A percentile compares a stretch with the other conserved stretches of the same genome.
phyloP scores from a whole-genome alignment of 805 yeast species.

The Wickerhamiella kazuoi region DNA sequence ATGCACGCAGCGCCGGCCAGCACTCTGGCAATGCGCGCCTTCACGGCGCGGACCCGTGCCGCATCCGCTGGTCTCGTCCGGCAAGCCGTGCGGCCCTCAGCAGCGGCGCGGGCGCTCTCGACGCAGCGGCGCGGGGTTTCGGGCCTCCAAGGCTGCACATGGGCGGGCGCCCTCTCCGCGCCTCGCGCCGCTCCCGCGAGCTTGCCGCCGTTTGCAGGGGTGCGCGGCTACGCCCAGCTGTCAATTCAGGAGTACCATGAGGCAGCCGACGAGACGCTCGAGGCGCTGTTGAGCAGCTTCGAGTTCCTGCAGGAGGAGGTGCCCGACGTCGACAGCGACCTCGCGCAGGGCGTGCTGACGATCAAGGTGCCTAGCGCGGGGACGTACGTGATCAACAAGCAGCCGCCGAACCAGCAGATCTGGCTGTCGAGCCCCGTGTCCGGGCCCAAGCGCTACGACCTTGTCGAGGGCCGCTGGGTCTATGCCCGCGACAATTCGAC shows the following conservation, averaged over 20 bases:
- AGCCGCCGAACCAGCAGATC: constrained; percentile 92
- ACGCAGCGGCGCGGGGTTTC: no score
- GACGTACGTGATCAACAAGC: constrained; percentile 83
- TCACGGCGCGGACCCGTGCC: no score
- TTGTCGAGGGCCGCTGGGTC: constrained; percentile 57
- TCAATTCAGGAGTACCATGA: constrained; percentile 37
- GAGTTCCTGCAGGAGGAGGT: constrained; percentile 47
- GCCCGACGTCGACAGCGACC: constrained; percentile 58
- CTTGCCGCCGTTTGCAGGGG: no score
- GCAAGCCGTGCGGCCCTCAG: no score
- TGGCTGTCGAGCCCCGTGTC: constrained; percentile 90
- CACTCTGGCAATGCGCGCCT: no score
- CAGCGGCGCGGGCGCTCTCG: no score
- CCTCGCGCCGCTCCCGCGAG: no score
- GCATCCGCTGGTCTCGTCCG: no score
- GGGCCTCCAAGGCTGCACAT: no score
- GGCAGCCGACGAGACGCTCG: constrained; percentile 51
- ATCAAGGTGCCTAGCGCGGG: constrained; percentile 55
- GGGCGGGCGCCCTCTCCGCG: no score
- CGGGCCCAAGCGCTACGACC: constrained; percentile 78
- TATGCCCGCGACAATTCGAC: constrained; percentile 47
- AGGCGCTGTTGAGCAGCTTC: constrained; percentile 43
- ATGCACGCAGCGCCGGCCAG: no score
- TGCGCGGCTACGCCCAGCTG: constrained; percentile 1
- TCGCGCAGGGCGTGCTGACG: constrained; percentile 75